phyloP scores from a whole-genome alignment of 2,329 filamentous ascomycete genomes.

The Epichloe glyceriae region DNA sequence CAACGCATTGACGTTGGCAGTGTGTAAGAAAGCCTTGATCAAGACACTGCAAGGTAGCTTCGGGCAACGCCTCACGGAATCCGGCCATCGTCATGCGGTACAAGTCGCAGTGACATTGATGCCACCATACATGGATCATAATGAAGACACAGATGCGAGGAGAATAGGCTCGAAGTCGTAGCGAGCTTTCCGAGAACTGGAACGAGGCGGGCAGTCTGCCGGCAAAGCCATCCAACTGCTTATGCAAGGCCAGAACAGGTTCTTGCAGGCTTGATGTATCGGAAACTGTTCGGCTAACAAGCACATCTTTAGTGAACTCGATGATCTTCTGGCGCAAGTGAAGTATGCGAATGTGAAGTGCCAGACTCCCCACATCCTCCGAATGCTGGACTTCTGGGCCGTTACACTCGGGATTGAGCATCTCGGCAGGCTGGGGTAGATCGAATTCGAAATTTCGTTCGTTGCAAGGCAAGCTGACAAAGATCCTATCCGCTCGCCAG shows the following conservation, averaged over 20 bases:
- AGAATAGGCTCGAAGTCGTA: slow-evolving; percentile 43
- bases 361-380: slow-evolving; percentile 42
- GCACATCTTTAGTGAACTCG: slow-evolving; percentile 36
- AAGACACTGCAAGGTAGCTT: slow-evolving; percentile 29
- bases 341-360: slow-evolving; percentile 42
- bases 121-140: slow-evolving; percentile 49
- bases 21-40: slow-evolving; percentile 35
- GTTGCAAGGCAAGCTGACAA: slow-evolving; percentile 28
- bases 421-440: slow-evolving; percentile 40
- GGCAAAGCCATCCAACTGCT: slow-evolving; percentile 39
- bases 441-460: slow-evolving; percentile 42
- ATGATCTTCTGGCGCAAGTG: slow-evolving; percentile 41
- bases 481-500: slow-evolving; percentile 27
- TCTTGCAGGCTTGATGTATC: slow-evolving; percentile 27
- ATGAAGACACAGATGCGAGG: slow-evolving; percentile 43
- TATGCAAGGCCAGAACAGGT: slow-evolving; percentile 32
- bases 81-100: slow-evolving; percentile 40
- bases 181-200: slow-evolving; percentile 43
- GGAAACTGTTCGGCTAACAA: slow-evolving; percentile 24
- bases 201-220: slow-evolving; percentile 41
- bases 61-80: slow-evolving; percentile 37
- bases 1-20: slow-evolving; percentile 37
- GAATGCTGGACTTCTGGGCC: slow-evolving; percentile 27
- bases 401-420: slow-evolving; percentile 31
- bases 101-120: slow-evolving; percentile 44